Conservation (phyloP, 1,284 basidiomycete genomes). For the Ustilago loliicola region DNA sequence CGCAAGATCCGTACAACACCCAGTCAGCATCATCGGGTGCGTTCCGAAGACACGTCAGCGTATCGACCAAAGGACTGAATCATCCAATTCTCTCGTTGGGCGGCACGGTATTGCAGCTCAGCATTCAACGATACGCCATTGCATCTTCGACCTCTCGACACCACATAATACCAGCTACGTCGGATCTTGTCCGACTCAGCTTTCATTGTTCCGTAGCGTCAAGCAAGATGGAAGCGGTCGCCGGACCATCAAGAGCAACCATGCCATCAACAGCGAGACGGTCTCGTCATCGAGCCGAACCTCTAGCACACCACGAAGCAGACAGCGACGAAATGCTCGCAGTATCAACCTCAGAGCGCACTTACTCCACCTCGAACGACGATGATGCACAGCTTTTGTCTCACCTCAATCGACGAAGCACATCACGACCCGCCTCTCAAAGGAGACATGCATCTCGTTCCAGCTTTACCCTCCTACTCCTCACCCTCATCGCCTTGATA, state of each 20-base stretch:
- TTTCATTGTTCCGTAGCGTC: background rate
- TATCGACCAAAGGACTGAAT: background rate
- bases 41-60: background rate
- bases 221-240: constrained; percentile 5
- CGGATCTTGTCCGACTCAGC: too few relatives aligned
- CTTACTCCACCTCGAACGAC: background rate
- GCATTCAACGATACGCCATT: background rate
- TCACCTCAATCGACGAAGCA: background rate
- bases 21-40: background rate
- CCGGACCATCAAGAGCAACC: constrained; percentile 24
- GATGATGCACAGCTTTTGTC: background rate
- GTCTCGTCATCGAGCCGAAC: background rate
- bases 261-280: background rate
- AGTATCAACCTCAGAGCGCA: background rate
- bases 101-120: background rate
- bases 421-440: background rate
- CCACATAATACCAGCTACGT: too few relatives aligned
- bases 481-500: constrained; percentile 21
- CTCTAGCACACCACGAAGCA: background rate
- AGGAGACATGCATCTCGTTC: constrained; percentile 10
- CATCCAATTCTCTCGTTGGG: background rate
- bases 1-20: background rate
- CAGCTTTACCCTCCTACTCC: constrained; percentile 9
- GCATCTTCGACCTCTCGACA: too few relatives aligned
- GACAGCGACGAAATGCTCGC: background rate